Evolutionary conservation across 2,329 filamentous ascomycete species (phyloP), one percentile per base, ranked within the genome.

Genomic region (Mycosphaerella sp.): DNA sequence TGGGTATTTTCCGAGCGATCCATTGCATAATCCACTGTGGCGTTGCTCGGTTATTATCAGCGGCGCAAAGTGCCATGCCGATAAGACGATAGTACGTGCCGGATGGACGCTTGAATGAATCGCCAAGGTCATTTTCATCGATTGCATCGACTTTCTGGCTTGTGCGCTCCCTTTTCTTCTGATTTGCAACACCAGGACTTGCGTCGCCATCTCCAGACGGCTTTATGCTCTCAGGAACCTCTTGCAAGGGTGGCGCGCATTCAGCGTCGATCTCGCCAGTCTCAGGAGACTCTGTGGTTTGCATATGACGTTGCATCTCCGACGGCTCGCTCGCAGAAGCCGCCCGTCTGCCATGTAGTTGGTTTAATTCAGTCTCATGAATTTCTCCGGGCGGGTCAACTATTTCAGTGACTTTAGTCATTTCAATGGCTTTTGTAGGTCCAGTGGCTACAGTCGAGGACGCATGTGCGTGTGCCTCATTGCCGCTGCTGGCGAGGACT

Each of bases 11-110:
- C 3, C 55, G 34, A 5, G 46, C 50, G 14, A 68, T 57, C 66
- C 66, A 69, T 8, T 56, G 37, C 12, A 41, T 25, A 18, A 67
- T 55, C 21, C 47, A 51, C 2, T 44, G 35, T 6, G 50, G 36
- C 34, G 56, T 55, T 21, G 66, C 50, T 27, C 59, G 55, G 43
- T 61, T 47, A 7, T 49, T 49, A 6, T 58, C 54, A 12, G 59
- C 55, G 25, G 59, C 54, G 28, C 55, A 56, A 14, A 68, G 32
- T 12, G 66, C 66, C 63, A 68, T 64, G 2, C 56, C 59, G 12
- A 66, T 59, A 5, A 67, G 55, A 5, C 56, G 54, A 2, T 32
- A 27, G 43, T 59, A 61, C 8, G 59, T 59, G 10, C 50, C 44
- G 18, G 52, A 44, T 7, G 63, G 59, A n/a, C 63, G 57, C 1